These are phyloP conservation scores for Austropuccinia psidii DNA, from an alignment of 1,284 basidiomycete species.

Conservation along the genomic window DNA sequence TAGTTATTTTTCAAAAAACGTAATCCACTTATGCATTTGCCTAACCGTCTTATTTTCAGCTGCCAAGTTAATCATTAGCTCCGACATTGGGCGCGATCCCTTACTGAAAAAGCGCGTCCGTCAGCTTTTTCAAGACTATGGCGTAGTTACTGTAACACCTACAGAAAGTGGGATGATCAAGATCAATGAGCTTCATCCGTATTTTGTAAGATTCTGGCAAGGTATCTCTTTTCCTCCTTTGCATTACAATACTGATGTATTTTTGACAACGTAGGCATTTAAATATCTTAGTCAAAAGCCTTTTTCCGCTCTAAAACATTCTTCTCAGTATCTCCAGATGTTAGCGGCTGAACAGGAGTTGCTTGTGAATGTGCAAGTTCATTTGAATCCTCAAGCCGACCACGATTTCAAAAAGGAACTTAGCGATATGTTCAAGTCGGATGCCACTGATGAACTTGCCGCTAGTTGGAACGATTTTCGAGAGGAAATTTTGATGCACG, in stretches of 20 bases:
- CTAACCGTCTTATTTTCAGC: conserved; percentile 44
- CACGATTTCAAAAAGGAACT: conserved; percentile 64
- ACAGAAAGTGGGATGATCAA: conserved; percentile 85
- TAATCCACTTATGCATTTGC: not conserved
- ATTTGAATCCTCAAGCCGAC: conserved; percentile 59
- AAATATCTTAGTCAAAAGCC: conserved; percentile 86
- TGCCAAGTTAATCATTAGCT: conserved; percentile 76
- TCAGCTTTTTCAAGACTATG: conserved; percentile 66
- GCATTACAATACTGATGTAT: not conserved
- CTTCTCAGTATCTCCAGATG: conserved; percentile 80
- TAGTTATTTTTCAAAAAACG: not conserved
- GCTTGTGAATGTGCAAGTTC: conserved; percentile 69
- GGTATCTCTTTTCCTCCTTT: not conserved
- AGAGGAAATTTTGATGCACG: conserved; percentile 66
- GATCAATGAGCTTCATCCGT: conserved; percentile 82
- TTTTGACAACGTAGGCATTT: conserved; percentile 62
- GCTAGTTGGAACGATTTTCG: conserved; percentile 90
- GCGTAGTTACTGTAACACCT: conserved; percentile 71
- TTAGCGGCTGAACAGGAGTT: conserved; percentile 82
- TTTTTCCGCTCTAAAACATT: conserved; percentile 61
- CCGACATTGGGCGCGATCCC: conserved; percentile 89
- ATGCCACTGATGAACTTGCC: conserved; percentile 73
- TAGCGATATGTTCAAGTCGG: conserved; percentile 73
- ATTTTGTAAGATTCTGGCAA: conserved; percentile 57
- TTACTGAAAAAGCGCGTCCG: conserved; percentile 73